Conservation (phyloP, 495 filamentous ascomycete species). For the Alectoria sarmentosa region DNA sequence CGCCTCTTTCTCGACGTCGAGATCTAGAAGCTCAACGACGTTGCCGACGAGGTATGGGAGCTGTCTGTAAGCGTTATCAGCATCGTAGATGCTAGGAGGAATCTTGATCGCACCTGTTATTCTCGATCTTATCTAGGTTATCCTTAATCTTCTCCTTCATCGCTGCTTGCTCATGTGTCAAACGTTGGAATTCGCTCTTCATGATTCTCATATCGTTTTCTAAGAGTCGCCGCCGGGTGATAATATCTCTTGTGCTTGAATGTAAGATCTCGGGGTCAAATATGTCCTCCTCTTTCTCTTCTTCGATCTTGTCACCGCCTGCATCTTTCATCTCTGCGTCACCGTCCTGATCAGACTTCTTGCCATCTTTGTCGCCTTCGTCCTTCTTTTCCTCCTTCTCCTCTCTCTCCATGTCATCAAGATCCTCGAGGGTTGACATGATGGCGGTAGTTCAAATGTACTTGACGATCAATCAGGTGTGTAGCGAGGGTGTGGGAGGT, state of each 20-base stretch:
- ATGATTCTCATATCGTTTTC: constrained; percentile 98
- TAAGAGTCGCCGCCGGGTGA: constrained; percentile 74
- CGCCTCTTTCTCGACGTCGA: constrained; percentile 92
- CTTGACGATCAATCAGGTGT: neutral
- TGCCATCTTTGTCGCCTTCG: constrained; percentile 41
- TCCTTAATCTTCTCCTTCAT: constrained; percentile 99
- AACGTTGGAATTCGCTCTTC: constrained; percentile 91
- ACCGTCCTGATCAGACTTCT: constrained; percentile 54
- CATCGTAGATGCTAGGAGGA: constrained; percentile 2
- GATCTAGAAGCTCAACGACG: constrained; percentile 92
- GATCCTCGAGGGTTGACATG: constrained; percentile 86
- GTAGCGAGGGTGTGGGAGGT: no score
- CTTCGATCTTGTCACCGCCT: constrained; percentile 60
- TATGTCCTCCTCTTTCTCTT: constrained; percentile 65
- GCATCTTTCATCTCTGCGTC: constrained; percentile 88
- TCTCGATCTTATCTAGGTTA: constrained; percentile 96
- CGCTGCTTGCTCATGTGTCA: constrained; percentile 87
- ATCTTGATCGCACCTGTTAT: constrained; percentile 70
- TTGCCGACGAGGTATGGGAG: constrained; percentile 97
- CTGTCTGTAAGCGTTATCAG: constrained; percentile 53
- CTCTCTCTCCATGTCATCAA: constrained; percentile 71
- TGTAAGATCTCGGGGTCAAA: constrained; percentile 86
- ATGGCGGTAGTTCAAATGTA: constrained; percentile 19
- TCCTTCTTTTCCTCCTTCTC: constrained; percentile 68
- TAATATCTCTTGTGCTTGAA: constrained; percentile 87